Conservation (phyloP, 2,329 filamentous ascomycete genomes). For the Periconia macrospinosa region DNA sequence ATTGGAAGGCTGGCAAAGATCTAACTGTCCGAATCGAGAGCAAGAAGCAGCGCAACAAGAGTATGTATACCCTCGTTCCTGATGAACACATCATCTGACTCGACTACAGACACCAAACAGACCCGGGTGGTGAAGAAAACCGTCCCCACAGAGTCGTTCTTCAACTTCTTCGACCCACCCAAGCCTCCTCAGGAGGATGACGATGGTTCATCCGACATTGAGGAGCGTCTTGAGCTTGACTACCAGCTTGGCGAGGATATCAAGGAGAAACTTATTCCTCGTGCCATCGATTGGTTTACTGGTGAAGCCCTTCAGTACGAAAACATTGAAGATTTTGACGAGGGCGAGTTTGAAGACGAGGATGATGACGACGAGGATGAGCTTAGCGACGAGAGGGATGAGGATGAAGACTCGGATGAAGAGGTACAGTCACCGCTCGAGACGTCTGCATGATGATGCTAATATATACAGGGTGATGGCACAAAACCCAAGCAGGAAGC, state of each 20-base stretch:
- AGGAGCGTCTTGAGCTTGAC: constrained; percentile 96
- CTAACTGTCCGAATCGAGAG: constrained; percentile 93
- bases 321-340: constrained; percentile 83
- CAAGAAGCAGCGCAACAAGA: constrained; percentile 99
- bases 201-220: constrained; percentile 84
- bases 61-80: constrained; percentile 56
- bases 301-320: constrained; percentile 97
- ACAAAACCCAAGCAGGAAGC: constrained; percentile 50
- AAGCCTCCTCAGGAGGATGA: constrained; percentile 80
- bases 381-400: constrained; percentile 75
- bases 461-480: constrained; percentile 39
- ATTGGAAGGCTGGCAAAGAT: constrained; percentile 93
- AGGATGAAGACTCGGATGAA: constrained; percentile 64
- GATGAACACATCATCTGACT: constrained; percentile 14
- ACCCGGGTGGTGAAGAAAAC: constrained; percentile 99
- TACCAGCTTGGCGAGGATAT: constrained; percentile 99
- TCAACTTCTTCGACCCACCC: constrained; percentile 97
- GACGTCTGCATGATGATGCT: constrained; percentile 6
- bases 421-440: constrained; percentile 31
- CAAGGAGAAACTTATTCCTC: constrained; percentile 99
- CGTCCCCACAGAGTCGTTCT: constrained; percentile 95
- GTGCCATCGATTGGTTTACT: constrained; percentile 99
- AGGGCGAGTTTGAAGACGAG: constrained; percentile 83
- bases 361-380: constrained; percentile 93
- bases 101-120: constrained; percentile 84